A percentile compares a stretch with the other conserved stretches of the same genome.
Conservation (phyloP, 768 basidiomycete species). For the Amanita thiersii region DNA sequence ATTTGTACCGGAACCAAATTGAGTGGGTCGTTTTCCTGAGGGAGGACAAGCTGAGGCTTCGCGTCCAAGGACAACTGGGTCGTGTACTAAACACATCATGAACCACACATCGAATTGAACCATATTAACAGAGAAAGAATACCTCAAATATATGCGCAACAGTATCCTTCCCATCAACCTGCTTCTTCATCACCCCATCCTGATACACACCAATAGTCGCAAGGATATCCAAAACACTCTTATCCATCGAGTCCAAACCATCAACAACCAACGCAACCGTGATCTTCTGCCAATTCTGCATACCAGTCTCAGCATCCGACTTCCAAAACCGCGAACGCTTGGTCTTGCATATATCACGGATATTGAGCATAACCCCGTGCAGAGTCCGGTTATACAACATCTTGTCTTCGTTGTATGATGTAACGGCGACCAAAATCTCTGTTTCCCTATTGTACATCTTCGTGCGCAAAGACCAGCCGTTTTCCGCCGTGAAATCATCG, state of each 20-base stretch:
- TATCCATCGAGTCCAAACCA: constrained; percentile 93
- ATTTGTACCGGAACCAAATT: constrained; percentile 92
- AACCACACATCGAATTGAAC: no score
- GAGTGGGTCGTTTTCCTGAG: constrained; percentile 83
- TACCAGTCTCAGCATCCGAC: constrained; percentile 71
- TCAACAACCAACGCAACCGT: constrained; percentile 87
- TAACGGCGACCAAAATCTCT: constrained; percentile 90
- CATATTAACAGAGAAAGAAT: no score
- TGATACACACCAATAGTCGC: constrained; percentile 91
- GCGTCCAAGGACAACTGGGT: constrained; percentile 92
- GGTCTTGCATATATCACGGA: constrained; percentile 94
- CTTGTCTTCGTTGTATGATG: constrained; percentile 91
- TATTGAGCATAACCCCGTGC: constrained; percentile 96
- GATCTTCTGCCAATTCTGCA: constrained; percentile 87
- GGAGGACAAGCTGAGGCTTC: constrained; percentile 84
- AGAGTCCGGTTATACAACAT: constrained; percentile 82
- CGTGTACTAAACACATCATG: constrained; percentile 61
- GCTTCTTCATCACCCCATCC: constrained; percentile 93
- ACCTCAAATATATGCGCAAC: constrained; percentile 96
- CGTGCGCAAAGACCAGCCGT: constrained; percentile 79
- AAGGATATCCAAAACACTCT: constrained; percentile 82
- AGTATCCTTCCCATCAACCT: constrained; percentile 80
- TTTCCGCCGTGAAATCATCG: constrained; percentile 74
- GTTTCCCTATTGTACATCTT: constrained; percentile 86
- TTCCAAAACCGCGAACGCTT: constrained; percentile 93